Base-by-base conservation (phyloP, 768 basidiomycete genomes). In the Omphalotus guepiniiformis region DNA sequence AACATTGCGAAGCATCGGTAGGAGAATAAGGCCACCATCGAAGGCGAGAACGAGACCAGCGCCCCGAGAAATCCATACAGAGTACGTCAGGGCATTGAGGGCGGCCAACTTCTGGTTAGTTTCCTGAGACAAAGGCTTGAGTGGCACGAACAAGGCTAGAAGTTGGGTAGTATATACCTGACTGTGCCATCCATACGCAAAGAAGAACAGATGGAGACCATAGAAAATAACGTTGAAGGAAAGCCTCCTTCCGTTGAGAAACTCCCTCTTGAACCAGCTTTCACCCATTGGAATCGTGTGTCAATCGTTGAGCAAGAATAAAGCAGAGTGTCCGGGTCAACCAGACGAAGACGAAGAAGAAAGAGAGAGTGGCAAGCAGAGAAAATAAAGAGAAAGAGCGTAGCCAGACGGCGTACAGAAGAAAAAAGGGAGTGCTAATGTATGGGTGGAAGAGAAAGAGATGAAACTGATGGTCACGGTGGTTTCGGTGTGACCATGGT, bases 21-120 rank as follows among this genome's bases (percentile, higher is more conserved):
- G 59, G 44, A 94, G 77, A 54, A 96, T 91, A 54, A 95, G 69
- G 42, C 81, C 84, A 3, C 90, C 93, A 63, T 93, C 82, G 60
- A 85, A 83, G 16, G 92, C 93, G 36, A 97, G 80, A 39, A 85
- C 87, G 29, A 97, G 82, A 61, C 92, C 93, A 37, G 93, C 93
- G 32, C 92, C 93, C 53, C 93, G 84, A 48, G 92, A 94, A 11
- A 61, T 70, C 93, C 93, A 97, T 34, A 93, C 91, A 16, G 90
- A 93, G 66, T 74, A 95, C 53, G 67, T 76, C 57, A 97, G 77
- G 6, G 63, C 71, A 60, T 97, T 96, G 47, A 97, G 79, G 21
- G 78, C 85, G 34, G 82, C 76, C 25, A 96, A 75, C 49, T 70
- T 75, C 22, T 45, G 2, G 65, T 93, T 83, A 8, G 74, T 74